Conservation (phyloP, 805 yeast genomes). For the Candida cerambycidarum region DNA sequence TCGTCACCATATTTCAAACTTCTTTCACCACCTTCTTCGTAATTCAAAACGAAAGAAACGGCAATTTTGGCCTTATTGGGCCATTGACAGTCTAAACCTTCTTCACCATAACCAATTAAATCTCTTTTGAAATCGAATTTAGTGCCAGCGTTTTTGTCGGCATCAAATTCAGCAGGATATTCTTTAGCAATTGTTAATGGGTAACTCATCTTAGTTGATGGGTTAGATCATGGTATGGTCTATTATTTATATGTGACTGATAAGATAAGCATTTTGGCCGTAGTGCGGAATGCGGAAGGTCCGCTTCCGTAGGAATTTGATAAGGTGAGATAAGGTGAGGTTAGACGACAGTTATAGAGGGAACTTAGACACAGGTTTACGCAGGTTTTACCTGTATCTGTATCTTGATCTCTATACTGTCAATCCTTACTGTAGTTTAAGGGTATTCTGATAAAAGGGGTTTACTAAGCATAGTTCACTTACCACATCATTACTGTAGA, state of each 20-base stretch:
- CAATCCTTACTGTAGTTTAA: no score
- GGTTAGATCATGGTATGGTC: background rate
- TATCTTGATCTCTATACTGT: no score
- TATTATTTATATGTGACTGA: background rate
- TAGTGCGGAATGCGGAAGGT: background rate
- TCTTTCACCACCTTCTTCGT: slow-evolving; percentile 28
- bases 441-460: no score
- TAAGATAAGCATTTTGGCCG: slow-evolving; percentile 1
- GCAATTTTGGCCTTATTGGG: slow-evolving; percentile 22
- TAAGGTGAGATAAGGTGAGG: no score
- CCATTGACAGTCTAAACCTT: slow-evolving; percentile 21
- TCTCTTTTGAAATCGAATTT: slow-evolving; percentile 16
- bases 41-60: slow-evolving; percentile 22
- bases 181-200: slow-evolving; percentile 7
- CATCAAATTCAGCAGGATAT: slow-evolving; percentile 8
- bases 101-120: slow-evolving; percentile 24
- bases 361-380: no score
- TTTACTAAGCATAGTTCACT: no score
- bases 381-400: no score
- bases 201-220: slow-evolving; percentile 6
- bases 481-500: no score
- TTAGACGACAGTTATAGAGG: no score
- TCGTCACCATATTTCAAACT: slow-evolving; percentile 15
- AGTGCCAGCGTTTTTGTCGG: slow-evolving; percentile 10
- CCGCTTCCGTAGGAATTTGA: background rate